Base-by-base conservation (phyloP, 805 yeast genomes). In the Candida maris region DNA sequence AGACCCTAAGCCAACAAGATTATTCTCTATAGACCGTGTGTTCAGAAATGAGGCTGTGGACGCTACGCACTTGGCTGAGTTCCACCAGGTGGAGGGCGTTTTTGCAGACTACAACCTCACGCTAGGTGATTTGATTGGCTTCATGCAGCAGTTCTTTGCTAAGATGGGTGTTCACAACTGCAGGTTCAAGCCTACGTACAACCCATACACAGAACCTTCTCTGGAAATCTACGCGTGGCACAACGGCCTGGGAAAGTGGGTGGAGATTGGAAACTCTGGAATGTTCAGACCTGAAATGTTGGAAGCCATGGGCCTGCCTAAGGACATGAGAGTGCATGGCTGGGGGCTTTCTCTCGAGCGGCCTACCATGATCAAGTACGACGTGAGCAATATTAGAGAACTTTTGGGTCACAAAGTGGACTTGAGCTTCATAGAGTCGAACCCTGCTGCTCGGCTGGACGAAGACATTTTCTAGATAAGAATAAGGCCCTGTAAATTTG, bases 281-380 rank as follows among this genome's bases (percentile, higher is more conserved):
- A 84, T 93, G 96, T 93, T 93, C 75, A 81, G 99, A 68, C 98
- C 99, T 10, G 99, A 93, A 69, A 93, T 93, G 99, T 74, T 94
- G 61, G 96, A 88, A 68, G 70, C 96, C 30, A 91, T 93, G 97
- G 99, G 99, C 23, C 75, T 93, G 57, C 98, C 98, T 42, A 81
- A 81, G 70, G 84, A 86, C 60, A 65, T 94, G 70, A 77, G 97
- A 62, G 97, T 91, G 9, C 75, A 88, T 49, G 99, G 99, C 45
- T 93, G 95, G 88, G 99, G 99, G 57, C 73, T 93, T 54, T 84
- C 95, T 17, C 74, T 93, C 61, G 99, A 93, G 68, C 82, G 99
- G 70, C 99, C 99, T 46, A 93, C 99, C 21, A 93, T 93, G 99
- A 93, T 93, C 64, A 93, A 91, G 68, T 93, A 93, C 60, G 95